Conservation (phyloP, 176 grass and related monocot genomes). For the Lolium rigidum region DNA sequence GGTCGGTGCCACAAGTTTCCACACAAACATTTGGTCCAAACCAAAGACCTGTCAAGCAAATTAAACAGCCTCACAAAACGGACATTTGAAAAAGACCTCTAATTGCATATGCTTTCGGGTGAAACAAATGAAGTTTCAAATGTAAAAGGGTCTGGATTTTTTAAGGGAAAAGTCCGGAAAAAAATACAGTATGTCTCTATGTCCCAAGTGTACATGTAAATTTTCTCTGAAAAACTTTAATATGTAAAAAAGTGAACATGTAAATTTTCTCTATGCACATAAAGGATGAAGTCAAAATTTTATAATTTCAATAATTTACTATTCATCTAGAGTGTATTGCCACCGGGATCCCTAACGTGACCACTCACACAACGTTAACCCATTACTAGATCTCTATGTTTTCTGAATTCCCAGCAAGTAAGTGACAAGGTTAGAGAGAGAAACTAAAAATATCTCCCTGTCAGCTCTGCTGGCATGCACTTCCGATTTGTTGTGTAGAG, state of each 20-base stretch:
- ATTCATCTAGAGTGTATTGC: neutral
- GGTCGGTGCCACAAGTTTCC: slow-evolving; percentile 52
- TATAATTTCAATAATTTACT: neutral
- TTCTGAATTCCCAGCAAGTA: neutral
- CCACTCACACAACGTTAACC: neutral
- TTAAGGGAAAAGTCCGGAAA: too few species aligned
- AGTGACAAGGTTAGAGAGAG: neutral
- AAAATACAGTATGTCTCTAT: too few species aligned
- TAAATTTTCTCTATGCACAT: too few species aligned
- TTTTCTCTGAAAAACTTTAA: too few species aligned
- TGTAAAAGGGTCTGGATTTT: too few species aligned
- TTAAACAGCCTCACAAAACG: neutral
- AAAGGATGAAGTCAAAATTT: neutral
- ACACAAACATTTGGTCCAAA: neutral
- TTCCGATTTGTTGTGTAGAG: neutral
- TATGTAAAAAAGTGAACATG: too few species aligned
- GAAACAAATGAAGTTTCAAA: too few species aligned
- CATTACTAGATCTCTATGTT: neutral
- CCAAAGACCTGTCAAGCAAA: too few species aligned
- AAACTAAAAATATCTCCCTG: neutral
- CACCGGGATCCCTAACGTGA: neutral
- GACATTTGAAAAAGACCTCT: neutral
- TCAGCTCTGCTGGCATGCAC: neutral
- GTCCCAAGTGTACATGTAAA: too few species aligned
- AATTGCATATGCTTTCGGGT: too few species aligned